phyloP scores from a whole-genome alignment of 2,329 filamentous ascomycete genomes.

The Stachybotrys elegans region DNA sequence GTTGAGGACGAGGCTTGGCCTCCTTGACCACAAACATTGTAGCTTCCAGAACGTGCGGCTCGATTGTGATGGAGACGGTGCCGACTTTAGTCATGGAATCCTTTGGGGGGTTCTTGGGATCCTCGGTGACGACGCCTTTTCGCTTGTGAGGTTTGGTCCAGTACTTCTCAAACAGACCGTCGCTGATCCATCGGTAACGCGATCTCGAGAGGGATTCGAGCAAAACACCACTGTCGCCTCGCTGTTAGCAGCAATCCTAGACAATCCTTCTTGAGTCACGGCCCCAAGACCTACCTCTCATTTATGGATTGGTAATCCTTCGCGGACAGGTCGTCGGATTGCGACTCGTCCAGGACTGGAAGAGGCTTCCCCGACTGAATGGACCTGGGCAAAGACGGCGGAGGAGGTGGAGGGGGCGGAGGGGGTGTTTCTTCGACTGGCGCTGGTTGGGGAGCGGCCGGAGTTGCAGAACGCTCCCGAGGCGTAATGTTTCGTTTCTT shows the following conservation, averaged over 20 bases:
- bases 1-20: conserved; percentile 38
- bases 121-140: conserved; percentile 59
- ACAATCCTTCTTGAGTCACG: no score
- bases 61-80: conserved; percentile 67
- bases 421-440: conserved; percentile 27
- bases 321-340: conserved; percentile 56
- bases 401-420: conserved; percentile 25
- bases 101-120: conserved; percentile 62
- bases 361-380: conserved; percentile 62
- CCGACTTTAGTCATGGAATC: conserved; percentile 71
- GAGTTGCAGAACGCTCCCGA: conserved; percentile 46
- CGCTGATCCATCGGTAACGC: conserved; percentile 65
- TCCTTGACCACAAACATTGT: conserved; percentile 69
- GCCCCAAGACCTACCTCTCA: conserved; percentile 51
- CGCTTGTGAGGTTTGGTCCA: conserved; percentile 69
- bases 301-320: conserved; percentile 69
- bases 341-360: conserved; percentile 63
- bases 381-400: conserved; percentile 52
- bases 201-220: conserved; percentile 69
- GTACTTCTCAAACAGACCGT: conserved; percentile 71
- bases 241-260: conserved; percentile 1
- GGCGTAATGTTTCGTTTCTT: conserved; percentile 57
- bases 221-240: conserved; percentile 59
- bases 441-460: conserved; percentile 31
- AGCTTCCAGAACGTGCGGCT: conserved; percentile 75